phyloP scores from a whole-genome alignment of 139 green algal species.

The Tetradesmus obliquus region DNA sequence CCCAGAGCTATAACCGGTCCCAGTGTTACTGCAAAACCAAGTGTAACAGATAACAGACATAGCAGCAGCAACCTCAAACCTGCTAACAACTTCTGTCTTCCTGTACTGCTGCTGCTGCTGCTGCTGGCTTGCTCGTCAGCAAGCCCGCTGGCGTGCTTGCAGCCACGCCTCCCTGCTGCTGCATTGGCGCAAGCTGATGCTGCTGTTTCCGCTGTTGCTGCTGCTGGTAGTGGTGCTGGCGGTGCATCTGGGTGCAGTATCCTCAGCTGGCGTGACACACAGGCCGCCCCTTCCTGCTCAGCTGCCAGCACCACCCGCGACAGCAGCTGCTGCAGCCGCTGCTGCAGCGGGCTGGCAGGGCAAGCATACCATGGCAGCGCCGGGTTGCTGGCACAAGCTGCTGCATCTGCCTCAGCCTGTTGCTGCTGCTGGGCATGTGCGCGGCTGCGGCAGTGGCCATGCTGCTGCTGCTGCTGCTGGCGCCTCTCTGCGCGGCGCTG shows the following conservation, averaged over 20 bases:
- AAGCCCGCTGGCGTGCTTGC: neutral
- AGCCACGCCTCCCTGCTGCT: neutral
- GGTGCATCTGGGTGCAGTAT: neutral
- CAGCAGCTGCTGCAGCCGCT: conserved; percentile 3
- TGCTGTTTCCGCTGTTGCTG: neutral
- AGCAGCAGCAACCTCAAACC: neutral
- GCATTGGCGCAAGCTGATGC: neutral
- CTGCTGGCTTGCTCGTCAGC: neutral
- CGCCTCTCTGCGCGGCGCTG: neutral
- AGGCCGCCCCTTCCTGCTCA: neutral
- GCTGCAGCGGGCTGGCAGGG: neutral
- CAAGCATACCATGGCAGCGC: neutral
- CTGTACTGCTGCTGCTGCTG: conserved; percentile 1
- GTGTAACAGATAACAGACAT: too few relatives aligned
- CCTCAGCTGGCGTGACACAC: neutral
- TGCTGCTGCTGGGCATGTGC: neutral
- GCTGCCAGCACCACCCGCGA: neutral
- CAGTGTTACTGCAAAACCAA: too few relatives aligned
- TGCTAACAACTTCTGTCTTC: neutral
- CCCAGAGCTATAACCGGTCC: too few relatives aligned
- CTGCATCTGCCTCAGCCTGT: neutral
- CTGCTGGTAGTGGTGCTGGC: neutral
- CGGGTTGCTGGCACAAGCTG: neutral
- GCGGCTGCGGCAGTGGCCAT: neutral
- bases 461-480: neutral